These are phyloP conservation scores for Casuarina cunninghamiana DNA, from an alignment of 306 rosid genomes.

Conservation along the genomic window DNA sequence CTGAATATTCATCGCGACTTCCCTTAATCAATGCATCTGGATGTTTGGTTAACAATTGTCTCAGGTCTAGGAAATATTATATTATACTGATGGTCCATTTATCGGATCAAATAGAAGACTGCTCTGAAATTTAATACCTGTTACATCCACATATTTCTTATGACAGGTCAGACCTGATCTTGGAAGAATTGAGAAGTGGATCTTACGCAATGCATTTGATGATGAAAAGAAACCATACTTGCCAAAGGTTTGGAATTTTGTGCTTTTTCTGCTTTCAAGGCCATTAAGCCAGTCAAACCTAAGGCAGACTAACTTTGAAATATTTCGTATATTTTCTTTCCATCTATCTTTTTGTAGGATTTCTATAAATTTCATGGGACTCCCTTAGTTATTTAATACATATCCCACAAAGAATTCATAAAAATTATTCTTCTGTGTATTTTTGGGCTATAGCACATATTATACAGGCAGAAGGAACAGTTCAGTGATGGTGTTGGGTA, in stretches of 20 bases:
- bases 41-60: neutral
- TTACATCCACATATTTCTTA: conserved; percentile 24
- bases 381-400: neutral
- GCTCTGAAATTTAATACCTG: neutral
- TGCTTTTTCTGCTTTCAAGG: conserved; percentile 13
- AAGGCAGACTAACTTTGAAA: neutral
- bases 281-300: neutral
- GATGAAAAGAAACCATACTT: conserved; percentile 83
- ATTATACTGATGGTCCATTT: neutral
- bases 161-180: conserved; percentile 78
- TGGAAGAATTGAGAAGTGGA: conserved; percentile 96
- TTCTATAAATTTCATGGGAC: neutral
- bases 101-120: neutral
- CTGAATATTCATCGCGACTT: neutral
- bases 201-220: conserved; percentile 93
- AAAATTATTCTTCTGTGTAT: conserved; percentile 2
- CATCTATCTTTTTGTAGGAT: neutral
- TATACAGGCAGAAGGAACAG: conserved; percentile 97
- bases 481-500: conserved; percentile 98
- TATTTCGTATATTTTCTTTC: neutral
- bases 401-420: conserved; percentile 10
- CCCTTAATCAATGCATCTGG: neutral
- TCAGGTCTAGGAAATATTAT: neutral
- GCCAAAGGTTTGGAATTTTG: conserved; percentile 69
- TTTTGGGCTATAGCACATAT: conserved; percentile 60